Percentiles rank a stretch among this genome's conserved stretches.
phyloP scores from a whole-genome alignment of 495 filamentous ascomycete species.

The Penicillium cosmopolitanum region DNA sequence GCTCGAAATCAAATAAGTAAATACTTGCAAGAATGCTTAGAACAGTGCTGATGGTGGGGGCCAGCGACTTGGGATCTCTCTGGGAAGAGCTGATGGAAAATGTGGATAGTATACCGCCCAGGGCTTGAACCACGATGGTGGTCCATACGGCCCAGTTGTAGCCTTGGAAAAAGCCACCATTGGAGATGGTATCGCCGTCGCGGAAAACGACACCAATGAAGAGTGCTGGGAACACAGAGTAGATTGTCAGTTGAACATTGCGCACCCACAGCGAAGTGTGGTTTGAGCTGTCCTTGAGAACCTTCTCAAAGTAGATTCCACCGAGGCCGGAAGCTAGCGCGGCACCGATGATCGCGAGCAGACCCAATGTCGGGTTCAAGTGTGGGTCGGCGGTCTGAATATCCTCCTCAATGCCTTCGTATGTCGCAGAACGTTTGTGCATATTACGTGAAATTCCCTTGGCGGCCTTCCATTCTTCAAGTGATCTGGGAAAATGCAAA shows the following conservation, averaged over 20 bases:
- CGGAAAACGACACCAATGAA: constrained; percentile 84
- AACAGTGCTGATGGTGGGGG: constrained; percentile 86
- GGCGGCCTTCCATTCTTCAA: constrained; percentile 57
- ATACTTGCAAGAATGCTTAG: constrained; percentile 83
- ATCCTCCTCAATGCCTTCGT: constrained; percentile 90
- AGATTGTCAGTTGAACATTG: constrained; percentile 92
- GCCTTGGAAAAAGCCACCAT: constrained; percentile 87
- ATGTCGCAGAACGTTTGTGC: constrained; percentile 82
- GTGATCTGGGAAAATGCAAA: constrained; percentile 73
- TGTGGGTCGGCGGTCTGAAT: constrained; percentile 61
- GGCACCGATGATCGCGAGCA: constrained; percentile 74
- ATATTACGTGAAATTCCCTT: constrained; percentile 50
- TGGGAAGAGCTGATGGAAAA: constrained; percentile 81
- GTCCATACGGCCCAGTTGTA: constrained; percentile 93
- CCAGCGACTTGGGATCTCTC: constrained; percentile 77
- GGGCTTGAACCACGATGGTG: constrained; percentile 77
- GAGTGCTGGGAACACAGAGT: constrained; percentile 84
- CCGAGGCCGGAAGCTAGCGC: constrained; percentile 80
- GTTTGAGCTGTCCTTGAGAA: constrained; percentile 78
- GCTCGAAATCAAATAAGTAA: constrained; percentile 78
- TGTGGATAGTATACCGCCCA: constrained; percentile 80
- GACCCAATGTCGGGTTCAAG: constrained; percentile 77
- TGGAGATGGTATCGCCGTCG: constrained; percentile 81
- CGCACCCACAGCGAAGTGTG: constrained; percentile 83
- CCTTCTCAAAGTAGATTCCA: constrained; percentile 93